phyloP scores from a whole-genome alignment of 495 filamentous ascomycete genomes.

The Neurospora terricola region DNA sequence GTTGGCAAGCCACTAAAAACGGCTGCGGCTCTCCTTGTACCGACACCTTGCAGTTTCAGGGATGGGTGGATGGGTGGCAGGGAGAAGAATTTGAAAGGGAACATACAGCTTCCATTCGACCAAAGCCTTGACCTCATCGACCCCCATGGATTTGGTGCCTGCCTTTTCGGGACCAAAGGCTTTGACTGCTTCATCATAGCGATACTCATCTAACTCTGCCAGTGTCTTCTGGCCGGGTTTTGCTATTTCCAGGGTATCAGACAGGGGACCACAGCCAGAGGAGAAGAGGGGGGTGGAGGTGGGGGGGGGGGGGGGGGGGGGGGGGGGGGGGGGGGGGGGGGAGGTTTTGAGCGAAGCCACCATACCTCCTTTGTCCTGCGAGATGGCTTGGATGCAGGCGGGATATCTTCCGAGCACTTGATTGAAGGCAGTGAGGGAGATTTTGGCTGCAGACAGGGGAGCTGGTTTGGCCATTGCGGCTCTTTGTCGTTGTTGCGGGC shows the following conservation, averaged over 20 bases:
- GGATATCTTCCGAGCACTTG: slow-evolving; percentile 25
- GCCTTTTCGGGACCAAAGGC: slow-evolving; percentile 23
- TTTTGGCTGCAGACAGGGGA: slow-evolving; percentile 20
- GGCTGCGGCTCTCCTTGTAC: background rate
- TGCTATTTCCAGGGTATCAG: slow-evolving; percentile 14
- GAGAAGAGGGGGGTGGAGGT: too few species aligned
- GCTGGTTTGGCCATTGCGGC: slow-evolving; percentile 19
- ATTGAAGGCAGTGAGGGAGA: slow-evolving; percentile 26
- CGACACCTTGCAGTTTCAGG: background rate
- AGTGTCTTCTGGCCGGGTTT: slow-evolving; percentile 36
- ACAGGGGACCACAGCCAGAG: background rate
- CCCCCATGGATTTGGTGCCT: slow-evolving; percentile 20
- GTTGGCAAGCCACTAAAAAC: background rate
- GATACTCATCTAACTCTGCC: slow-evolving; percentile 36
- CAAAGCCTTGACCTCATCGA: slow-evolving; percentile 39
- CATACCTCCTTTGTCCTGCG: slow-evolving; percentile 30
- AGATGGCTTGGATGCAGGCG: slow-evolving; percentile 30
- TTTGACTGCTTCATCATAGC: slow-evolving; percentile 33
- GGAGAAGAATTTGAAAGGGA: background rate
- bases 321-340: too few species aligned
- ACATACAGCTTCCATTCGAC: slow-evolving; percentile 70
- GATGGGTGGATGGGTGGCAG: background rate
- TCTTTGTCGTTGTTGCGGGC: slow-evolving; percentile 3
- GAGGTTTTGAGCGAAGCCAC: background rate
- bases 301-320: too few species aligned